Conservation (phyloP, 257 asterid genomes). For the Penstemon eatonii region DNA sequence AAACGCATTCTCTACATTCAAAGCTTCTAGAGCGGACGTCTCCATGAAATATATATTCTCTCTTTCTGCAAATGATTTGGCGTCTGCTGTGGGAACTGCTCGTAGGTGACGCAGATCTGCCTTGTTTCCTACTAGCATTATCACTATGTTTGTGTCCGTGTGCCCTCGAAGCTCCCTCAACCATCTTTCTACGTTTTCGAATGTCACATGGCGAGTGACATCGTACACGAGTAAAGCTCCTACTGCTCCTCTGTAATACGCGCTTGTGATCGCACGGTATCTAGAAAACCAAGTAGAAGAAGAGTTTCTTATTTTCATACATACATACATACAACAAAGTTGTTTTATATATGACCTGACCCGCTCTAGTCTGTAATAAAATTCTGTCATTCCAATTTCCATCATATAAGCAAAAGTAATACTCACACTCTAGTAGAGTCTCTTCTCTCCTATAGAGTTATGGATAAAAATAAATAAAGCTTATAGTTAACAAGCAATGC, state of each 20-base stretch:
- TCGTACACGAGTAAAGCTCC: slow-evolving; percentile 80
- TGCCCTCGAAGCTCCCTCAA: slow-evolving; percentile 84
- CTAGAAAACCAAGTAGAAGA: slow-evolving; percentile 22
- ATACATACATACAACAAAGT: too few species aligned
- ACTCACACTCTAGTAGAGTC: too few species aligned
- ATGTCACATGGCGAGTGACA: slow-evolving; percentile 74
- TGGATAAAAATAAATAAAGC: too few species aligned
- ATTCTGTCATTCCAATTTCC: too few species aligned
- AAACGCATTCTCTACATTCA: slow-evolving; percentile 74
- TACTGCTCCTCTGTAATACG: slow-evolving; percentile 83
- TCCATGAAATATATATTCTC: slow-evolving; percentile 79
- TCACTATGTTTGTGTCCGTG: slow-evolving; percentile 71
- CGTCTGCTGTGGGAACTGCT: slow-evolving; percentile 57
- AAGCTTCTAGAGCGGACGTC: slow-evolving; percentile 75
- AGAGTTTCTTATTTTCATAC: too few species aligned
- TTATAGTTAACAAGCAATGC: too few species aligned
- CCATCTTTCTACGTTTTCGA: slow-evolving; percentile 78
- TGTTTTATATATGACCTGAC: too few species aligned
- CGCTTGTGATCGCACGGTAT: slow-evolving; percentile 91
- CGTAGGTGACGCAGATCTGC: slow-evolving; percentile 84
- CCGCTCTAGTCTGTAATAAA: too few species aligned
- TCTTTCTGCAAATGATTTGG: slow-evolving; percentile 61
- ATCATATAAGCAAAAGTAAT: too few species aligned
- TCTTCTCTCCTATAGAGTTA: too few species aligned
- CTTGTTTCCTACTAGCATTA: slow-evolving; percentile 85